phyloP scores from a whole-genome alignment of 2,329 filamentous ascomycete species.

The Teratosphaeriaceae sp. region DNA sequence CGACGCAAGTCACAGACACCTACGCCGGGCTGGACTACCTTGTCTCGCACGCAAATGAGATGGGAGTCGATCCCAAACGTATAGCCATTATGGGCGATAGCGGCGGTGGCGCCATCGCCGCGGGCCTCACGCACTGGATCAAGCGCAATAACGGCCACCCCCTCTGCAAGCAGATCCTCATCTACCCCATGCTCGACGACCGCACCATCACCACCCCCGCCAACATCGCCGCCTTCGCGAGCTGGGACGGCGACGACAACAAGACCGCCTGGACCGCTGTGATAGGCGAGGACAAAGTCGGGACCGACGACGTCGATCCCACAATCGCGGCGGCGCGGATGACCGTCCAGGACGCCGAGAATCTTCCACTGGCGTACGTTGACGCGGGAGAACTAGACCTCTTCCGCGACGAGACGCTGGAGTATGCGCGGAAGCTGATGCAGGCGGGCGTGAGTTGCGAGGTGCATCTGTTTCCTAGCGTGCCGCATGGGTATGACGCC shows the following conservation, averaged over 20 bases:
- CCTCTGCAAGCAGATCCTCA: slow-evolving; percentile 37
- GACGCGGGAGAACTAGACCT: slow-evolving; percentile 39
- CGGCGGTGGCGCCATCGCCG: slow-evolving; percentile 39
- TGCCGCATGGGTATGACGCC: slow-evolving; percentile 29
- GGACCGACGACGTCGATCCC: slow-evolving; percentile 28
- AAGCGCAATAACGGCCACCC: slow-evolving; percentile 18
- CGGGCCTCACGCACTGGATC: slow-evolving; percentile 34
- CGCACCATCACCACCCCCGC: slow-evolving; percentile 24
- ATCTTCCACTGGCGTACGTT: slow-evolving; percentile 40
- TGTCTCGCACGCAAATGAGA: slow-evolving; percentile 29
- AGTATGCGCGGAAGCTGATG: slow-evolving; percentile 36
- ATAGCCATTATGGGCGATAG: slow-evolving; percentile 40
- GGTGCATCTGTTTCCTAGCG: slow-evolving; percentile 39
- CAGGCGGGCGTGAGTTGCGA: slow-evolving; percentile 38
- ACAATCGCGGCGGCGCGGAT: slow-evolving; percentile 22
- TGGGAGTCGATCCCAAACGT: slow-evolving; percentile 36
- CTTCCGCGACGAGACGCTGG: slow-evolving; percentile 38
- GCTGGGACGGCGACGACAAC: slow-evolving; percentile 35
- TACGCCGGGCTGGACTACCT: slow-evolving; percentile 36
- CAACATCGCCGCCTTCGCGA: slow-evolving; percentile 28
- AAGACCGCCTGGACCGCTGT: slow-evolving; percentile 37
- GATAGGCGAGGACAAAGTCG: slow-evolving; percentile 30
- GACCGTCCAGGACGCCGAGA: slow-evolving; percentile 25
- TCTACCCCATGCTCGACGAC: slow-evolving; percentile 46
- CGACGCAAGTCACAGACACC: slow-evolving; percentile 34